Evolutionary conservation across 1,284 basidiomycete genomes (phyloP), one percentile per base, ranked within the genome.

Genomic region (Agroathelia rolfsii): DNA sequence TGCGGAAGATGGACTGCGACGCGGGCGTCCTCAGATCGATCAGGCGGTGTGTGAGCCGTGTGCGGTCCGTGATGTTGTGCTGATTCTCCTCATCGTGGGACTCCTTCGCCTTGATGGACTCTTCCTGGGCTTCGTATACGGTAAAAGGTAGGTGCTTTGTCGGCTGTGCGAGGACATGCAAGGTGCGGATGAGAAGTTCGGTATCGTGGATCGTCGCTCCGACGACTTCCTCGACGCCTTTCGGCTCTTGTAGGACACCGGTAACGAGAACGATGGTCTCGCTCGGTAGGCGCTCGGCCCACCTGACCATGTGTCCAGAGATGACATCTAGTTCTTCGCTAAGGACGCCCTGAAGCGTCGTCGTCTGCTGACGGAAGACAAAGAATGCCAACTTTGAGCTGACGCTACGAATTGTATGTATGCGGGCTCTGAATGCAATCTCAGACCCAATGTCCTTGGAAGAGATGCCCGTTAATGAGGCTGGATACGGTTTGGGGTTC

Each of bases 301-400:
- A 81, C 45, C 75, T 75, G 38, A 77, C 61, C 78, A 83, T 81
- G 47, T 76, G 72, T 49, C 74, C 71, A 26, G 76, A 79, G 5
- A 82, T 64, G 11, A 33, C 24, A 6, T 64, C 61, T 38, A 70
- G 62, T 32, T 69, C 65, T 42, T 72, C 65, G 27, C 69, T 61
- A 9, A 81, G 54, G 11, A 81, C 62, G 35, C 72, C 76, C 49
- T 83, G 78, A 12, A 81, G 61, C 2, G 76, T 79, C 34, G 66
- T 55, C 24, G 66, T 58, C 48, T 72, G 70, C 45, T 76, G 70
- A 6, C 79, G 65, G 47, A 83, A 64, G 35, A 66, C 56, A 30
- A 80, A 47, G 54, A 83, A 81, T 34, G 72, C 69, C 48, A 81
- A 74, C 58, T 80, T 80, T 44, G 49, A 37, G 17, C 55, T 53